Base-by-base conservation (phyloP, 805 yeast species). In the Jamesozyma gamospora region DNA sequence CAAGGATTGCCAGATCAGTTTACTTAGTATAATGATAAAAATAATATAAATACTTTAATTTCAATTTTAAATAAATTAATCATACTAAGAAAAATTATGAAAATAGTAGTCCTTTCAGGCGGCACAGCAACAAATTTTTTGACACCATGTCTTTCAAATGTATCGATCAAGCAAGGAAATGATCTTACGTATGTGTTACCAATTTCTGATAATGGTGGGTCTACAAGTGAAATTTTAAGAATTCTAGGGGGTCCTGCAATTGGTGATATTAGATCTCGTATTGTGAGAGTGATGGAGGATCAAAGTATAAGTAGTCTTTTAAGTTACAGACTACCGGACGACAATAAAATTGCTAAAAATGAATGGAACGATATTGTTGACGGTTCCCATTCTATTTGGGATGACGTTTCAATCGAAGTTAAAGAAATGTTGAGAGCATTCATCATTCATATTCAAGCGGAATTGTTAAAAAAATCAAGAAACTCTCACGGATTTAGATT, bases 201-300 rank as follows among this genome's bases (percentile, higher is more conserved):
- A 0, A 75, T 88, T 13, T 77, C 84, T 35, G 97, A 88, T 58
- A 88, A 88, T 55, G 97, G 97, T 14, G 96, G 96, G 0, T 87
- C 96, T 2, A 85, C 96, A 0, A 80, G 94, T 21, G 96, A 88
- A 60, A 72, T 88, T 18, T 69, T 87, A 5, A 63, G 96, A 12
- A 84, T 86, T 1, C 67, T 88, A 14, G 95, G 95, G 2, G 96
- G 97, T 0, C 95, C 95, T 3, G 96, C 96, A 0, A 85, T 88
- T 39, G 97, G 97, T 2, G 97, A 88, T 55, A 70, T 88, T 2
- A 65, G 96, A 36, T 84, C 95, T 0, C 61, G 97, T 41, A 69
- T 87, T 24, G 82, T 86, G 0, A 63, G 88, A 39, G 62, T 88
- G 42, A 79, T 85, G 28, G 81, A 86, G 1, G 72, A 69, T 26